Conservation (phyloP, 2,329 filamentous ascomycete genomes). For the Stagonosporopsis cucurbitacearum region DNA sequence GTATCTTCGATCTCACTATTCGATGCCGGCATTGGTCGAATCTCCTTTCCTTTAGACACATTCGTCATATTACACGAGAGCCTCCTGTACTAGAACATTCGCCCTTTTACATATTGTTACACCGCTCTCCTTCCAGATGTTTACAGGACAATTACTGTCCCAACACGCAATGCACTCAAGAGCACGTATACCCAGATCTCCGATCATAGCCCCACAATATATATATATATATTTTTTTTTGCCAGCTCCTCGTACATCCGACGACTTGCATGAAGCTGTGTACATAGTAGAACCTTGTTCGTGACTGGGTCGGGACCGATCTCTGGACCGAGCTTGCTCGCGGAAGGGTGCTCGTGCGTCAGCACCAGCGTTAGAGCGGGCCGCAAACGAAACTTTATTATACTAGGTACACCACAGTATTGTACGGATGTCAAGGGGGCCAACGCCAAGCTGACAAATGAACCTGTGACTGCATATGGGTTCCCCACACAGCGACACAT, state of each 20-base stretch:
- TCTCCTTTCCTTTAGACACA: not conserved
- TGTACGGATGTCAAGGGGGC: conserved; percentile 4
- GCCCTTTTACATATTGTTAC: not conserved
- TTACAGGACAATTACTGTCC: not conserved
- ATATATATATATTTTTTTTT: no score
- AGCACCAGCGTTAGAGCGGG: conserved; percentile 17
- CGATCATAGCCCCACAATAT: not conserved
- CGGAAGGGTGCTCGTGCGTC: conserved; percentile 19
- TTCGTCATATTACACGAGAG: not conserved
- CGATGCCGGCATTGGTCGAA: not conserved
- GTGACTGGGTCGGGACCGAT: conserved; percentile 2
- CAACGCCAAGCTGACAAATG: not conserved
- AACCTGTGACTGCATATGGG: no score
- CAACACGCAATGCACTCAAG: conserved; percentile 3
- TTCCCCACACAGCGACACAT: conserved; percentile 3
- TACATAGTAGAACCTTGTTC: conserved; percentile 1
- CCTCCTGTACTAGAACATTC: conserved; percentile 2
- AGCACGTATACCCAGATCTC: conserved; percentile 1
- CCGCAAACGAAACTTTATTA: conserved; percentile 9
- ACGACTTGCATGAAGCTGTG: not conserved
- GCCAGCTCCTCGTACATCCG: not conserved
- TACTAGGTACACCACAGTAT: no score
- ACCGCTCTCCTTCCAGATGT: not conserved
- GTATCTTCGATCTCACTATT: not conserved
- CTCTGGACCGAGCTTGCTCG: conserved; percentile 9